Evolutionary conservation across 306 rosid genomes (phyloP), one percentile per base, ranked within the genome.

Genomic region (Echinosophora koreensis): DNA sequence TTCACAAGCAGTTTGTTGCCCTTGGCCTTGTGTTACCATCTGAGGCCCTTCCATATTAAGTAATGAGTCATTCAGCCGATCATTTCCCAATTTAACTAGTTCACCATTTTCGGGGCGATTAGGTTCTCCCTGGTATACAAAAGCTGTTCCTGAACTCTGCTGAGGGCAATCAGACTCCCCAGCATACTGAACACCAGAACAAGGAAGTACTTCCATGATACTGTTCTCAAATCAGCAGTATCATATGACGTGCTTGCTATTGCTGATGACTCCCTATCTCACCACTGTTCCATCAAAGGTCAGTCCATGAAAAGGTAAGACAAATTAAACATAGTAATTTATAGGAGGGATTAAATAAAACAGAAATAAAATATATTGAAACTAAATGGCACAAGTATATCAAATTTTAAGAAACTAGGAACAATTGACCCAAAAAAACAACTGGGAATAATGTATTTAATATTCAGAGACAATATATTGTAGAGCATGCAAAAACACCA

Each of bases 121-220:
- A 64, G 90, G 75, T 78, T 81, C 75, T 42, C 83, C 81, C 8
- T 73, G 87, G 61, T 49, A 58, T 22, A 68, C 49, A 59, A 67
- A 77, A 79, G 83, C 51, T 55, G 80, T 78, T 76, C 77, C 84
- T 49, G 88, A 77, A 79, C 66, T 81, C 74, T 79, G 81, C 55
- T 88, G 83, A 65, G 86, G 71, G 83, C 85, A 70, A 84, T 89
- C 92, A 35, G 93, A 82, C 66, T 87, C 86, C 35, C 83, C 84
- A 81, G 77, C 85, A 82, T 76, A 50, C 55, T 80, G 89, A 76
- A 85, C 81, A 16, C 73, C 84, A 30, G 94, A 89, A 71, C 85
- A 85, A 73, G 97, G 86, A 83, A 91, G 86, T 82, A 85, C 86
- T 84, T 88, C 95, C 97, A 91, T 93, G 56, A 82, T 82, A 73